Percentiles rank a stretch among this genome's conserved stretches.
phyloP scores from a whole-genome alignment of 345 rosid species.

The Acer yangbiense region DNA sequence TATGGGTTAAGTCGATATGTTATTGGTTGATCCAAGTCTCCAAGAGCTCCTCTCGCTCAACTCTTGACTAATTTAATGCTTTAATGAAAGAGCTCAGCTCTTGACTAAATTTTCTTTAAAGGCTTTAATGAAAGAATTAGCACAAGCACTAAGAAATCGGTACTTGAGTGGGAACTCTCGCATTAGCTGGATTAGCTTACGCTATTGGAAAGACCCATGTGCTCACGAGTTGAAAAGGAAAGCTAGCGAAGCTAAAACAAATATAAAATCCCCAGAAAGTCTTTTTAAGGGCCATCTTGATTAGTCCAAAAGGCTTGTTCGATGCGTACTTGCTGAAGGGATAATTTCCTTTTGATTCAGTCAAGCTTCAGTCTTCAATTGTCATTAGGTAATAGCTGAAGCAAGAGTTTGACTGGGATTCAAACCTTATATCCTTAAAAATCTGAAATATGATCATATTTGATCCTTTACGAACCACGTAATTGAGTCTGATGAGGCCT shows the following conservation, averaged over 20 bases:
- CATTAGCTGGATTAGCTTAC: background rate
- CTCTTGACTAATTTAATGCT: background rate
- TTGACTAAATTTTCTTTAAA: background rate
- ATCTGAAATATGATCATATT: no score
- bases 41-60: background rate
- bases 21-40: no score
- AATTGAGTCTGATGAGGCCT: no score
- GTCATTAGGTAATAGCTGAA: no score
- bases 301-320: background rate
- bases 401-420: no score
- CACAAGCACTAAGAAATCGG: background rate
- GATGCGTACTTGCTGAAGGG: background rate
- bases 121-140: background rate
- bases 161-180: background rate
- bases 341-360: no score
- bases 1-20: no score
- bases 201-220: background rate
- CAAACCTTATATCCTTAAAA: no score
- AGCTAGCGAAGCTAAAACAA: background rate
- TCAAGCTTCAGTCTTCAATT: no score
- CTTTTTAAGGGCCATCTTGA: background rate
- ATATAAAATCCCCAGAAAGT: background rate
- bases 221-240: background rate
- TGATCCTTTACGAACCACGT: no score
- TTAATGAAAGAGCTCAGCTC: background rate